phyloP scores from a whole-genome alignment of 495 filamentous ascomycete genomes.

The Penicillium taxi region DNA sequence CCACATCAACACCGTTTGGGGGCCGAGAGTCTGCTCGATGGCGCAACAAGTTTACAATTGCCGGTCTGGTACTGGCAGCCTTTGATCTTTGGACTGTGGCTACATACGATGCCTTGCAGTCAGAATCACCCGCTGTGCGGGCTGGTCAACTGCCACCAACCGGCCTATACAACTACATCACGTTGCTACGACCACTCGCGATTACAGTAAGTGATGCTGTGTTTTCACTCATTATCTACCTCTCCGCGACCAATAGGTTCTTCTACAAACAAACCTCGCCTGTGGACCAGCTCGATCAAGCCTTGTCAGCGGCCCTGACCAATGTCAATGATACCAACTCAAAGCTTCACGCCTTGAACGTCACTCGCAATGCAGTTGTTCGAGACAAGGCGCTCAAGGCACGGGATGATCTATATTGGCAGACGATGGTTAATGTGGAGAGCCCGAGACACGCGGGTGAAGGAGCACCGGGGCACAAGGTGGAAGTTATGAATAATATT shows the following conservation, averaged over 20 bases:
- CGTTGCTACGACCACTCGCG: slow-evolving; percentile 46
- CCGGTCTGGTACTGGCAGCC: slow-evolving; percentile 48
- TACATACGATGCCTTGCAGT: slow-evolving; percentile 55
- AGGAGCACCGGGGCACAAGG: slow-evolving; percentile 8
- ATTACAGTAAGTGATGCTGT: slow-evolving; percentile 56
- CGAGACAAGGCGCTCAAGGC: slow-evolving; percentile 47
- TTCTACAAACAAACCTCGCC: slow-evolving; percentile 45
- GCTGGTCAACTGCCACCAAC: slow-evolving; percentile 27
- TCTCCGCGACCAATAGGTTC: slow-evolving; percentile 67
- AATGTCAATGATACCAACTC: slow-evolving; percentile 36
- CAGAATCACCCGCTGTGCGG: slow-evolving; percentile 30
- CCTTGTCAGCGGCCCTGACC: slow-evolving; percentile 33
- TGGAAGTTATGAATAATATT: slow-evolving; percentile 23
- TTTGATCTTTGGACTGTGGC: slow-evolving; percentile 55
- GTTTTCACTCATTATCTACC: slow-evolving; percentile 56
- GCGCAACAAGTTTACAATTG: slow-evolving; percentile 61
- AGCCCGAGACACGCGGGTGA: slow-evolving; percentile 16
- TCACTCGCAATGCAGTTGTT: slow-evolving; percentile 51
- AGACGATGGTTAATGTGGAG: slow-evolving; percentile 36
- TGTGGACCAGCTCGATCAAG: slow-evolving; percentile 37
- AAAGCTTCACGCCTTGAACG: slow-evolving; percentile 47
- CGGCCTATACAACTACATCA: slow-evolving; percentile 60
- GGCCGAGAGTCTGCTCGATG: slow-evolving; percentile 55
- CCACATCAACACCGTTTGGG: slow-evolving; percentile 46
- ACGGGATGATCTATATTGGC: slow-evolving; percentile 52